phyloP scores from a whole-genome alignment of 2,329 filamentous ascomycete genomes.

The Pseudopyrenochaeta lycopersici region DNA sequence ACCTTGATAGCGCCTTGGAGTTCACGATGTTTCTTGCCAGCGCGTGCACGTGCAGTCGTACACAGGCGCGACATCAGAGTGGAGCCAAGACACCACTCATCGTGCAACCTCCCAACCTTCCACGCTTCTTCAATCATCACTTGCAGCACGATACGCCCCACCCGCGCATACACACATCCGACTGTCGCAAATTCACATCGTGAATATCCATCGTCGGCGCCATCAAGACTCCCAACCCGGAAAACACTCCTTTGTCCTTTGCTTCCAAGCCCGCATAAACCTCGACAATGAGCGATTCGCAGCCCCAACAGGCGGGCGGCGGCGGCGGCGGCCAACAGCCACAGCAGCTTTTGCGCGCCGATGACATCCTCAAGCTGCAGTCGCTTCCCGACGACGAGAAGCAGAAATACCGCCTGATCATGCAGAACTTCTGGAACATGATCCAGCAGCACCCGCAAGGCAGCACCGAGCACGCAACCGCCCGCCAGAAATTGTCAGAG shows the following conservation, averaged over 20 bases:
- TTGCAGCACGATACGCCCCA: not conserved
- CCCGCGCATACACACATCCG: not conserved
- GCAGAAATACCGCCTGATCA: slow-evolving; percentile 62
- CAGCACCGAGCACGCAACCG: slow-evolving; percentile 59
- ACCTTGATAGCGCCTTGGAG: too few relatives aligned
- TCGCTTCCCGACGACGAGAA: slow-evolving; percentile 63
- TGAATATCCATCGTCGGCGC: not conserved
- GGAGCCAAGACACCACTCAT: slow-evolving; percentile 19
- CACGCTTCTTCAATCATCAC: slow-evolving; percentile 4
- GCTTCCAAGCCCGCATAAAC: slow-evolving; percentile 20
- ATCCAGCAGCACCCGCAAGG: slow-evolving; percentile 59
- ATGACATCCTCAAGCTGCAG: slow-evolving; percentile 46
- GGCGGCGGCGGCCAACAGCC: slow-evolving; percentile 24
- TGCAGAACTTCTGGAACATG: slow-evolving; percentile 64
- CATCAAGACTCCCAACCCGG: not conserved
- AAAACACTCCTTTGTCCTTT: slow-evolving; percentile 1
- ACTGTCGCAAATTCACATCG: slow-evolving; percentile 1
- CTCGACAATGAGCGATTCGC: slow-evolving; percentile 45
- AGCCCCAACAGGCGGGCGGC: slow-evolving; percentile 37
- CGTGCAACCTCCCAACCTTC: slow-evolving; percentile 17
- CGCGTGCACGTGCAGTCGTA: slow-evolving; percentile 27
- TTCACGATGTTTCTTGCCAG: not conserved
- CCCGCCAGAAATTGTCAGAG: slow-evolving; percentile 61
- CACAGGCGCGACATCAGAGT: slow-evolving; percentile 10
- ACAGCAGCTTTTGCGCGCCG: slow-evolving; percentile 40